Conservation (phyloP, 352 stramenopile species). For the Phytopythium aichiense region DNA sequence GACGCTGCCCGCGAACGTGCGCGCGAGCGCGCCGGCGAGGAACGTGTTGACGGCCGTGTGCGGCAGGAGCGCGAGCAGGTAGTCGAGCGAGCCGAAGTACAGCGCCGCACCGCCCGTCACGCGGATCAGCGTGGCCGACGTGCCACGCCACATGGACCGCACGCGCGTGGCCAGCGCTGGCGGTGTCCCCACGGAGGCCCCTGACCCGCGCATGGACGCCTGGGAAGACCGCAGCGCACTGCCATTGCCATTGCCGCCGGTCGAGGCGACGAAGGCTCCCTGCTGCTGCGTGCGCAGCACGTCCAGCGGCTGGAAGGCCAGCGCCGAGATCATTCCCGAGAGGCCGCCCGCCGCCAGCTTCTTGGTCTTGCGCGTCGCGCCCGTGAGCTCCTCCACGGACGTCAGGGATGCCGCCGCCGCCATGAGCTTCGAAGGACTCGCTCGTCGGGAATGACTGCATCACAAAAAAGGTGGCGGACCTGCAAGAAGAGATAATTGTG, state of each 20-base stretch:
- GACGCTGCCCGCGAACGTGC: constrained; percentile 75
- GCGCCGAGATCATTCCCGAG: constrained; percentile 73
- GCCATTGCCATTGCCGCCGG: background rate
- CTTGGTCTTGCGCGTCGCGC: constrained; percentile 50
- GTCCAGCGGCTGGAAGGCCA: constrained; percentile 84
- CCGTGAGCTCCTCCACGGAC: constrained; percentile 24
- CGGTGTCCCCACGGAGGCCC: background rate
- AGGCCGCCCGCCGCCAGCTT: constrained; percentile 67
- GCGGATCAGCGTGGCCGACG: constrained; percentile 73
- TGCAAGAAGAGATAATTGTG: background rate
- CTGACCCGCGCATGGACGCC: constrained; percentile 9
- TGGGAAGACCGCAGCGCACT: constrained; percentile 1
- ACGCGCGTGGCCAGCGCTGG: constrained; percentile 23
- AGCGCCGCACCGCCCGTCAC: constrained; percentile 77
- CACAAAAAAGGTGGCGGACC: background rate
- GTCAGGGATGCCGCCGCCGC: constrained; percentile 18
- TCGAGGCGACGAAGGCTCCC: constrained; percentile 50
- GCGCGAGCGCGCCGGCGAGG: constrained; percentile 73
- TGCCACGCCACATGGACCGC: constrained; percentile 80
- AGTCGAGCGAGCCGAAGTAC: constrained; percentile 81
- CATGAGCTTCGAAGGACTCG: constrained; percentile 4
- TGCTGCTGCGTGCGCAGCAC: constrained; percentile 85
- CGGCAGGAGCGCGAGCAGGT: constrained; percentile 52
- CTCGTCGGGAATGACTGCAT: background rate
- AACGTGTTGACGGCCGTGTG: constrained; percentile 72